Percentiles rank a stretch among this genome's conserved stretches.
Conservation (phyloP, 352 stramenopile species). For the Phytophthora podocarpi region DNA sequence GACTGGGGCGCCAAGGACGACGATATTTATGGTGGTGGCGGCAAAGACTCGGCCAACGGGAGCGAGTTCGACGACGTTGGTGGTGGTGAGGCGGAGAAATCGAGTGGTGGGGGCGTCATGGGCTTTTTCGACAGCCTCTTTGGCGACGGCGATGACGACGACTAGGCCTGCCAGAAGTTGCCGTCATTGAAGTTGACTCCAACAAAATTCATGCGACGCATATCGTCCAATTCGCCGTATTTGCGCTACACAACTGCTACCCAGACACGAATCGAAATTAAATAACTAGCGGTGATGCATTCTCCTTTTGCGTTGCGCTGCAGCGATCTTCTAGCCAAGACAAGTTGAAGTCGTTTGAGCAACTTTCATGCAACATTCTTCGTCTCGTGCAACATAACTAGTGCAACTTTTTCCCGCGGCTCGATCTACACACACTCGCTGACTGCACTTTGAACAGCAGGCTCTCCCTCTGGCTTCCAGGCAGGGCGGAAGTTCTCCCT, state of each 20-base stretch:
- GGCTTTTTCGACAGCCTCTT: slow-evolving; percentile 72
- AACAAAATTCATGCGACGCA: too few relatives aligned
- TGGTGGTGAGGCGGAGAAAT: slow-evolving; percentile 25
- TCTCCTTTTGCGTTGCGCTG: too few relatives aligned
- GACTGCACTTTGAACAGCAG: too few relatives aligned
- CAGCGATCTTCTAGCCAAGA: background rate
- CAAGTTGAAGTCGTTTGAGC: slow-evolving; percentile 5
- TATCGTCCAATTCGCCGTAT: too few relatives aligned
- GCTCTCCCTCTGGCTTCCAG: slow-evolving; percentile 3
- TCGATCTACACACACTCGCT: too few relatives aligned
- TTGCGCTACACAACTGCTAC: too few relatives aligned
- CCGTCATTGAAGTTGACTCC: background rate
- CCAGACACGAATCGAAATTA: too few relatives aligned
- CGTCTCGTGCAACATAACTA: slow-evolving; percentile 2
- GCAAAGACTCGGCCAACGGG: background rate
- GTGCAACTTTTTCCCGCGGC: slow-evolving; percentile 15
- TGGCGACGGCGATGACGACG: slow-evolving; percentile 35
- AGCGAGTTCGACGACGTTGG: slow-evolving; percentile 27
- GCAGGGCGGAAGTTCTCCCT: background rate
- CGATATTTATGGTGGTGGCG: slow-evolving; percentile 55
- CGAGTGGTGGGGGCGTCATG: slow-evolving; percentile 47
- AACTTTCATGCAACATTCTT: slow-evolving; percentile 4
- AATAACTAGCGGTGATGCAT: too few relatives aligned
- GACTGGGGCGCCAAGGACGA: slow-evolving; percentile 48
- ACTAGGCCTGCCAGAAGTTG: background rate